Conservation (phyloP, 2,329 filamentous ascomycete species). For the Colletotrichum gigasporum region DNA sequence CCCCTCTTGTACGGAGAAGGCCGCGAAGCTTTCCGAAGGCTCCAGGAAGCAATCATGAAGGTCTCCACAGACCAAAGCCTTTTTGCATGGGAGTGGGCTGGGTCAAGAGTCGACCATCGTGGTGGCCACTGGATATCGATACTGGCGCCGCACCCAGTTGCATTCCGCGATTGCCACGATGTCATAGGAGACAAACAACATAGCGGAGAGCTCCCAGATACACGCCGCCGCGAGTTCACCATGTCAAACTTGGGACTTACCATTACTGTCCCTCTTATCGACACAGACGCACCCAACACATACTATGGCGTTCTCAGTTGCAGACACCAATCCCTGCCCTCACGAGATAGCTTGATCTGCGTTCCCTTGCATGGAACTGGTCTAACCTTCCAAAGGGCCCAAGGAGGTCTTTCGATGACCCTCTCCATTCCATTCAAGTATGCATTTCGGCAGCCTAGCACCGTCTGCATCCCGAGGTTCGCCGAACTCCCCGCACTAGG, state of each 20-base stretch:
- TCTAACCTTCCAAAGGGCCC: no score
- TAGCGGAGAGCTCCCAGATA: no score
- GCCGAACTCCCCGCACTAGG: no score
- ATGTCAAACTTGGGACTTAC: not conserved
- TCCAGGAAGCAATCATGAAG: slow-evolving; percentile 13
- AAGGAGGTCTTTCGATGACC: no score
- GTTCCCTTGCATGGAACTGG: no score
- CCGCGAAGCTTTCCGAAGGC: slow-evolving; percentile 33
- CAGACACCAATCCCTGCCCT: no score
- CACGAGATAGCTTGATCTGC: no score
- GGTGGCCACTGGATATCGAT: not conserved
- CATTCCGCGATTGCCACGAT: not conserved
- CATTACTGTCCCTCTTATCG: not conserved
- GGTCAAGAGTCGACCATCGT: not conserved
- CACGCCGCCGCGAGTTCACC: not conserved
- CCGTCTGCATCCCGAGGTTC: no score
- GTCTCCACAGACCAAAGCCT: slow-evolving; percentile 5
- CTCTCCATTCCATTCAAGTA: no score
- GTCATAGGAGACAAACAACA: not conserved
- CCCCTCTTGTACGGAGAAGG: slow-evolving; percentile 37
- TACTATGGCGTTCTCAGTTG: not conserved
- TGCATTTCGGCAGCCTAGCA: no score
- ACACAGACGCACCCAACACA: not conserved
- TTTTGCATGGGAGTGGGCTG: not conserved
- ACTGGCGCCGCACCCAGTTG: not conserved